Conservation (phyloP, 495 filamentous ascomycete species). For the Penicillium roqueforti region DNA sequence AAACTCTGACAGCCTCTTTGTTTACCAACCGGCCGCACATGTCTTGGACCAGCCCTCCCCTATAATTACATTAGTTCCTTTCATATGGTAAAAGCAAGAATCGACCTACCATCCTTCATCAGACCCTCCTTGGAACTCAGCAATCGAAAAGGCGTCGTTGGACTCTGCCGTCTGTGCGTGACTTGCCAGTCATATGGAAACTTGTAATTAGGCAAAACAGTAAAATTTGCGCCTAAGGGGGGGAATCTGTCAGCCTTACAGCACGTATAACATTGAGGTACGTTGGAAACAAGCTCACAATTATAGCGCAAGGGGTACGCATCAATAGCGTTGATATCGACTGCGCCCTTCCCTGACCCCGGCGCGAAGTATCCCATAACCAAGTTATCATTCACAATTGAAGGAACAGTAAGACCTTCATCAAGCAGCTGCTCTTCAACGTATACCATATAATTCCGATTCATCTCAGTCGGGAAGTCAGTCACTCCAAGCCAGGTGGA, state of each 20-base stretch:
- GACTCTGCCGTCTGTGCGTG: slow-evolving; percentile 50
- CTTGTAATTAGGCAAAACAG: slow-evolving; percentile 38
- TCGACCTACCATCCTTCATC: slow-evolving; percentile 10
- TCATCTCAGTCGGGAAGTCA: slow-evolving; percentile 34
- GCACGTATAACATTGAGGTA: neutral
- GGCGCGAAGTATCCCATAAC: slow-evolving; percentile 54
- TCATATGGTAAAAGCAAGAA: neutral
- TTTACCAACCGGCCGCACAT: slow-evolving; percentile 56
- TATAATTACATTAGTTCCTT: slow-evolving; percentile 16
- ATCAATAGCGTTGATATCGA: slow-evolving; percentile 71
- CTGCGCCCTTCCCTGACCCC: slow-evolving; percentile 52
- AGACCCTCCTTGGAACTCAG: slow-evolving; percentile 39
- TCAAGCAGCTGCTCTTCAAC: slow-evolving; percentile 57
- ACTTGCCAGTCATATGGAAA: slow-evolving; percentile 40
- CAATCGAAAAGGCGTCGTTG: slow-evolving; percentile 57
- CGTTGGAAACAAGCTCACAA: slow-evolving; percentile 26
- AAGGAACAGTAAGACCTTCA: slow-evolving; percentile 61
- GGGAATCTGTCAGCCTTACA: neutral
- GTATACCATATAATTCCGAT: slow-evolving; percentile 58
- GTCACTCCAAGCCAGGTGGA: slow-evolving; percentile 26
- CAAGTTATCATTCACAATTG: slow-evolving; percentile 64
- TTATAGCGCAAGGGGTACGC: slow-evolving; percentile 59
- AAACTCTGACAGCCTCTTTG: slow-evolving; percentile 61
- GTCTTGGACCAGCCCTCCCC: slow-evolving; percentile 59
- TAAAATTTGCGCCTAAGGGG: slow-evolving; percentile 32